phyloP scores from a whole-genome alignment of 2,329 filamentous ascomycete genomes.

The Allantophomopsis lycopodina region DNA sequence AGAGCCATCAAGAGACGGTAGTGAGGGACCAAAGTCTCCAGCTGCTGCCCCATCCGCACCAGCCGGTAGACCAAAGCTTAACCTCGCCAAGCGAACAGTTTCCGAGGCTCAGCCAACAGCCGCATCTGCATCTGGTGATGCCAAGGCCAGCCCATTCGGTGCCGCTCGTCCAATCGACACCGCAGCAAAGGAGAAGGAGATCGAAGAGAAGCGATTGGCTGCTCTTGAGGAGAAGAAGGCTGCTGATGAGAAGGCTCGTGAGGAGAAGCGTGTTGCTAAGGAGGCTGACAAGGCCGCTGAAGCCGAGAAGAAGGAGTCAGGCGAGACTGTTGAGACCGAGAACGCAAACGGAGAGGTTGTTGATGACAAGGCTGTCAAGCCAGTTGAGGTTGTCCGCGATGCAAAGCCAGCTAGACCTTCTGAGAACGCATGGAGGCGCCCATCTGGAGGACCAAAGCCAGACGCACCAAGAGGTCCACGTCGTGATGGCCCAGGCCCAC shows the following conservation, averaged over 20 bases:
- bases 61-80: constrained; percentile 63
- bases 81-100: constrained; percentile 83
- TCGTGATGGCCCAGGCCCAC: constrained; percentile 24
- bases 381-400: constrained; percentile 28
- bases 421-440: constrained; percentile 47
- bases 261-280: constrained; percentile 52
- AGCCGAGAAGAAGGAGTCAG: constrained; percentile 5
- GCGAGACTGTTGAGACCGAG: constrained; percentile 18
- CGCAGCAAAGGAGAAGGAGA: constrained; percentile 71
- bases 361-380: constrained; percentile 34
- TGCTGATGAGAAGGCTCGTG: constrained; percentile 36
- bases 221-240: constrained; percentile 69
- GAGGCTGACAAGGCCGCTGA: constrained; percentile 30
- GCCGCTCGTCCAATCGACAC: constrained; percentile 91
- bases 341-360: constrained; percentile 20
- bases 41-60: constrained; percentile 40
- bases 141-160: constrained; percentile 88
- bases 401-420: constrained; percentile 39
- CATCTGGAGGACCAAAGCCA: constrained; percentile 26
- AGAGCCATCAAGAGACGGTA: constrained; percentile 56
- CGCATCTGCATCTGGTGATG: constrained; percentile 40
- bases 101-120: constrained; percentile 48
- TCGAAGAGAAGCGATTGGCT: constrained; percentile 76
- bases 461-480: constrained; percentile 20
- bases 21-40: constrained; percentile 63